phyloP scores from a whole-genome alignment of 257 asterid species.

The Rehmannia glutinosa region DNA sequence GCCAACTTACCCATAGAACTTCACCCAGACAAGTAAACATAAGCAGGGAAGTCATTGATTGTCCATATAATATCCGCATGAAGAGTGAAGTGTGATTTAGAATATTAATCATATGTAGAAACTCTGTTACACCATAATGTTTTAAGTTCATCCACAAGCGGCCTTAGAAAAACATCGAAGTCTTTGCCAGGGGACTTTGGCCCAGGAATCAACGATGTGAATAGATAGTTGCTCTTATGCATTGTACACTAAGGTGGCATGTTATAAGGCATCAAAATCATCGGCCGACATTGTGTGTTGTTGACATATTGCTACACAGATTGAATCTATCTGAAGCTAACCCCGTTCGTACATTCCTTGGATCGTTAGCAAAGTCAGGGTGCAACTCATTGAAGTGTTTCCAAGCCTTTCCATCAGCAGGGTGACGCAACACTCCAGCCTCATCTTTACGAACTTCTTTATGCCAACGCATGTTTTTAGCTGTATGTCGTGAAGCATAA shows the following conservation, averaged over 20 bases:
- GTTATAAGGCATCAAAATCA: not conserved
- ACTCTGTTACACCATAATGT: not conserved
- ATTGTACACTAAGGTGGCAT: not conserved
- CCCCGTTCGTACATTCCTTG: not conserved
- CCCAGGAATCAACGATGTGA: not conserved
- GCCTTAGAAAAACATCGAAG: not conserved
- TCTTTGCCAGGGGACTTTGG: not conserved
- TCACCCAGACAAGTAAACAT: not conserved
- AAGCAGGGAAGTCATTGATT: not conserved
- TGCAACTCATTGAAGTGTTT: not conserved
- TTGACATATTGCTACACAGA: not conserved
- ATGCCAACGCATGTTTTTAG: not conserved
- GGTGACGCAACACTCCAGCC: not conserved
- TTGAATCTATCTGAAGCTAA: not conserved
- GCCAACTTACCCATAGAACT: not conserved
- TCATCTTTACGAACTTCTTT: not conserved
- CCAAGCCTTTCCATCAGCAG: not conserved
- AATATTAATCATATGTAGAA: not conserved
- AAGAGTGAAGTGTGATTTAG: not conserved
- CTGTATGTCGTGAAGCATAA: not conserved
- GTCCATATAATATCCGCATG: not conserved
- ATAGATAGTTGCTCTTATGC: not conserved
- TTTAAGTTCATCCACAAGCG: not conserved
- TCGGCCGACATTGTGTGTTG: not conserved
- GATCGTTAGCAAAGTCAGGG: not conserved